Evolutionary conservation across 192 early-diverging fungal genomes (phyloP), one percentile per base, ranked within the genome.

Genomic region (Endogone sp.): DNA sequence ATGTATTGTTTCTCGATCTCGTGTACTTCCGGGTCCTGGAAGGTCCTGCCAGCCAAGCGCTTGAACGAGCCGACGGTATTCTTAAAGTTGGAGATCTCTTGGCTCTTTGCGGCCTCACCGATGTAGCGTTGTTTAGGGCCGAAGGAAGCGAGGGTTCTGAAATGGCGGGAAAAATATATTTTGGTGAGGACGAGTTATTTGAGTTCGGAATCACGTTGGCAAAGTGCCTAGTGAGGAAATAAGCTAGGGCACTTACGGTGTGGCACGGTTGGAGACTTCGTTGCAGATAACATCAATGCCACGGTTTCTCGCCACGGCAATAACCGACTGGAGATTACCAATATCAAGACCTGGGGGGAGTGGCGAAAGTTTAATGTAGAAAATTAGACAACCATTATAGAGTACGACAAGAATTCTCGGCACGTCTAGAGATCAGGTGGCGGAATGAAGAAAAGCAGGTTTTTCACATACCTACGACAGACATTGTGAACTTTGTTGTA

Each of bases 281-380:
- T 98, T 98, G 68, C 84, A 85, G 71, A 98, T 93, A 64, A 98
- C 93, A 76, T 98, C 97, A 80, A 98, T 97, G 79, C 97, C 97
- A 69, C 94, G 91, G 85, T 98, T 98, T 80, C 97, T 84, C 54
- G 95, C 97, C 49, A 98, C 94, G 64, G 97, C 95, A 71, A 98
- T 94, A 72, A 96, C 92, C 75, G 94, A 93, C 79, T 95, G 91
- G 72, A 98, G 86, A 80, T 92, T 97, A 72, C 97, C 97, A 79
- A 98, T 90, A 85, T 98, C 97, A 81, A 98, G 91, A 75, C 96
- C 96, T 78, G n/a, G n/a, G n/a, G n/a, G 60, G n/a, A n/a, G n/a
- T n/a, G n/a, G n/a, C n/a, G n/a, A n/a, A n/a, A n/a, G n/a, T n/a
- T n/a, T n/a, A n/a, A n/a, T n/a, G n/a, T 77, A 59, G 28, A 8